phyloP scores from a whole-genome alignment of 106 monocot species.

The Cymbidium sinense region DNA sequence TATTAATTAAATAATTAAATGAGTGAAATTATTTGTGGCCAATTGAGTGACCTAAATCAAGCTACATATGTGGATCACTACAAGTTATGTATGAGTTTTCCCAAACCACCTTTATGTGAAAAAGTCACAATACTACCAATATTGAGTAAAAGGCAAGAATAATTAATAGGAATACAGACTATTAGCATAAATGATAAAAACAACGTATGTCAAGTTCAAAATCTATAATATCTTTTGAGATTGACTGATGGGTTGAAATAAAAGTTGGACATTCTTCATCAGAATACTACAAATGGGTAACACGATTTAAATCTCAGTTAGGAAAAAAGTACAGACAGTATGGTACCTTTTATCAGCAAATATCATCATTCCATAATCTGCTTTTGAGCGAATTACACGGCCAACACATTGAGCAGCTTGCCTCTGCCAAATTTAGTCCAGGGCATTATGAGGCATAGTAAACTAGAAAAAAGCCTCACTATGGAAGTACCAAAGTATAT shows the following conservation, averaged over 20 bases:
- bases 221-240: background rate
- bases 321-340: background rate
- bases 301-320: background rate
- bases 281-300: background rate
- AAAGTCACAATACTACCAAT: background rate
- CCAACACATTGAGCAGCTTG: conserved; percentile 99
- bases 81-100: no score
- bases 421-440: conserved; percentile 39
- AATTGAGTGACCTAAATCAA: no score
- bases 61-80: no score
- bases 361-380: conserved; percentile 99
- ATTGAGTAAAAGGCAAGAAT: background rate
- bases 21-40: background rate
- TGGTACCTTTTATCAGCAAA: conserved; percentile 98
- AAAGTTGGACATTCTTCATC: background rate
- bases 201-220: background rate
- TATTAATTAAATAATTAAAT: background rate
- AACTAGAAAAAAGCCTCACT: background rate
- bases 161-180: background rate
- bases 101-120: background rate
- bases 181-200: background rate
- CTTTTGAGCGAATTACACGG: conserved; percentile 96
- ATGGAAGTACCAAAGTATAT: background rate
- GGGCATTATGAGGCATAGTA: background rate
- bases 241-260: background rate